These are phyloP conservation scores for Macaranga tanarius DNA, from an alignment of 441 rosid genomes.

Conservation along the genomic window DNA sequence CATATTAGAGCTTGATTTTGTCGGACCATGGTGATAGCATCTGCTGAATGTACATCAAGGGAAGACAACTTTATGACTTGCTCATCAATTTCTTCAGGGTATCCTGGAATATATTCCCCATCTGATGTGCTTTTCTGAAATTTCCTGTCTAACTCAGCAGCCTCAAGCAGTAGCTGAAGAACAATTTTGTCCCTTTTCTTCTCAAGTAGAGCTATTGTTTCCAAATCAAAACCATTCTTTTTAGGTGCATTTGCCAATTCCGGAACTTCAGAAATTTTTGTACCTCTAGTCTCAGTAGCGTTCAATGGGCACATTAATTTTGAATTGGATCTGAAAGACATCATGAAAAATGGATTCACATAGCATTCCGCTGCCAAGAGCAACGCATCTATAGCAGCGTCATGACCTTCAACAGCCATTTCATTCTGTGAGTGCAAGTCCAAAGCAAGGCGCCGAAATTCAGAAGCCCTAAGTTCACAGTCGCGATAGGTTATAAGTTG, in stretches of 20 bases:
- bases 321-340: conserved; percentile 44
- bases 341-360: conserved; percentile 78
- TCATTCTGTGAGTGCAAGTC: conserved; percentile 61
- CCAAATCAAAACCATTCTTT: conserved; percentile 37
- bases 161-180: conserved; percentile 69
- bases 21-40: conserved; percentile 81
- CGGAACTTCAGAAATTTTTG: conserved; percentile 31
- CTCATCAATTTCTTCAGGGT: conserved; percentile 45
- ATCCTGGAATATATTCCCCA: conserved; percentile 30
- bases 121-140: conserved; percentile 41
- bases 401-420: conserved; percentile 63
- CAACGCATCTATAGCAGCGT: conserved; percentile 83
- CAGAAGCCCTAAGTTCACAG: conserved; percentile 81
- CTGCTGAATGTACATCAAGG: conserved; percentile 49
- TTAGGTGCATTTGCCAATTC: conserved; percentile 36
- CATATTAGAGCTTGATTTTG: conserved; percentile 71
- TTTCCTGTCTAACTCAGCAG: conserved; percentile 68
- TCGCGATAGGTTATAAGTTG: conserved; percentile 64
- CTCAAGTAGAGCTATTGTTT: conserved; percentile 58
- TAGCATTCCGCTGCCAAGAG: conserved; percentile 92
- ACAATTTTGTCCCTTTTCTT: conserved; percentile 72
- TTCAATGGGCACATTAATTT: conserved; percentile 28
- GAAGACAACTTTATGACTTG: conserved; percentile 52
- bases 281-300: conserved; percentile 24
- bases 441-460: conserved; percentile 71